A percentile compares a stretch with the other conserved stretches of the same genome.
Conservation (phyloP, 208 protist genomes). For the Trypanosoma vivax region DNA sequence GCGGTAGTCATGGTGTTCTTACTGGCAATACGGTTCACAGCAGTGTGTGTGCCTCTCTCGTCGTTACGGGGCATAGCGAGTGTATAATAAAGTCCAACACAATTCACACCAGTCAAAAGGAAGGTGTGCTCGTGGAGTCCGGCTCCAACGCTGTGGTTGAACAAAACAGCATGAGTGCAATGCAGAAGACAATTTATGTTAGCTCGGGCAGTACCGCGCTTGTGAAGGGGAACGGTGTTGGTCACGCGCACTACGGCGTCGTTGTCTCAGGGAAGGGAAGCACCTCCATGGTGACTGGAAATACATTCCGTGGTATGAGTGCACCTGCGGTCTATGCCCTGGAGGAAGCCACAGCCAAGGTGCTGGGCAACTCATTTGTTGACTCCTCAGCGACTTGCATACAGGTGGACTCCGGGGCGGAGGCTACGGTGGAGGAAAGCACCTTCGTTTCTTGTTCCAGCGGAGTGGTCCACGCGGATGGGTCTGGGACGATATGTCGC, state of each 20-base stretch:
- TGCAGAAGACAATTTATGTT: slow-evolving; percentile 21
- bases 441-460: slow-evolving; percentile 10
- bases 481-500: slow-evolving; percentile 8
- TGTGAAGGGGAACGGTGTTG: slow-evolving; percentile 20
- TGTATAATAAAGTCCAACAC: slow-evolving; percentile 15
- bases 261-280: slow-evolving; percentile 17
- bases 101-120: slow-evolving; percentile 10
- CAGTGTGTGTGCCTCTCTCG: slow-evolving; percentile 8
- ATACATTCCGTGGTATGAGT: slow-evolving; percentile 13
- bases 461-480: slow-evolving; percentile 20
- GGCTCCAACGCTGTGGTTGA: slow-evolving; percentile 12
- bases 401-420: slow-evolving; percentile 10
- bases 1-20: slow-evolving; percentile 13
- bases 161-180: slow-evolving; percentile 22
- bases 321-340: slow-evolving; percentile 14
- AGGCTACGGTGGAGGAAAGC: slow-evolving; percentile 21
- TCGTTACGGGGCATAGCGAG: slow-evolving; percentile 19
- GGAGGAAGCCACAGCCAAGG: slow-evolving; percentile 3
- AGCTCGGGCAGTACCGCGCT: slow-evolving; percentile 13
- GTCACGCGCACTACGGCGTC: slow-evolving; percentile 18
- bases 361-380: slow-evolving; percentile 12
- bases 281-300: slow-evolving; percentile 9
- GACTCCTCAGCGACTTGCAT: slow-evolving; percentile 6
- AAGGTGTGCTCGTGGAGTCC: slow-evolving; percentile 17
- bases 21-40: slow-evolving; percentile 20